These are phyloP conservation scores for Dendrostoma leiphaemia DNA, from an alignment of 2,329 filamentous ascomycete genomes.

Conservation along the genomic window DNA sequence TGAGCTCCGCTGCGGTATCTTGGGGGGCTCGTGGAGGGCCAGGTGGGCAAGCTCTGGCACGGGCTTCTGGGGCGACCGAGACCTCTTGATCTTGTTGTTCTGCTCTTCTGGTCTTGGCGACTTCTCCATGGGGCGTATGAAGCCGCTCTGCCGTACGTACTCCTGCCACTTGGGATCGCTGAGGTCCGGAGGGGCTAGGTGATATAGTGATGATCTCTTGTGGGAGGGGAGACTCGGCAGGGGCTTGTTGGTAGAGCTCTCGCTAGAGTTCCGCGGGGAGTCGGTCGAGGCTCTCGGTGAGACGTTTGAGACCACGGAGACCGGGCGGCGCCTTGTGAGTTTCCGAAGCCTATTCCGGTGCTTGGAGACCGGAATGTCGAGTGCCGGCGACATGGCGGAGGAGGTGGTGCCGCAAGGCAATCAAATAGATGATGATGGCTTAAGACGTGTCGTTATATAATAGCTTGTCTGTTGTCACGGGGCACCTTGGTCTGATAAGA, in stretches of 20 bases:
- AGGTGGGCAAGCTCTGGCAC: conserved; percentile 38
- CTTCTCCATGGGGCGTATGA: conserved; percentile 22
- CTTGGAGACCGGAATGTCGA: conserved; percentile 18
- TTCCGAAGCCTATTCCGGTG: conserved; percentile 34
- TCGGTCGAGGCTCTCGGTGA: conserved; percentile 22
- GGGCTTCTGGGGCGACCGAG: conserved; percentile 17
- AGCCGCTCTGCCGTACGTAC: conserved; percentile 28
- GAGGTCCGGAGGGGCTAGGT: conserved; percentile 30
- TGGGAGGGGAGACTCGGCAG: not conserved
- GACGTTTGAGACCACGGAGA: conserved; percentile 7
- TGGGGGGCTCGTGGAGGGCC: conserved; percentile 23
- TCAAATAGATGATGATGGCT: too few species aligned
- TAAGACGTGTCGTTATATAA: too few species aligned
- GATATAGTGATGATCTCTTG: conserved; percentile 19
- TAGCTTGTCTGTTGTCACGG: not conserved
- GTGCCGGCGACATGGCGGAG: conserved; percentile 19
- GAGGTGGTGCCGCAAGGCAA: conserved; percentile 16
- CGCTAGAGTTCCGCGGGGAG: conserved; percentile 17
- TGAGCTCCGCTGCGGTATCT: conserved; percentile 16
- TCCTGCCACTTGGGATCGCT: conserved; percentile 33
- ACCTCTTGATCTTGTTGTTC: conserved; percentile 5
- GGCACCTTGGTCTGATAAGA: not conserved
- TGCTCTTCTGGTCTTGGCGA: conserved; percentile 17
- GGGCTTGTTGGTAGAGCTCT: not conserved
- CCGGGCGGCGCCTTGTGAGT: conserved; percentile 8